phyloP scores from a whole-genome alignment of 225 moss, liverwort and hornwort genomes.

The Ulota crispa region DNA sequence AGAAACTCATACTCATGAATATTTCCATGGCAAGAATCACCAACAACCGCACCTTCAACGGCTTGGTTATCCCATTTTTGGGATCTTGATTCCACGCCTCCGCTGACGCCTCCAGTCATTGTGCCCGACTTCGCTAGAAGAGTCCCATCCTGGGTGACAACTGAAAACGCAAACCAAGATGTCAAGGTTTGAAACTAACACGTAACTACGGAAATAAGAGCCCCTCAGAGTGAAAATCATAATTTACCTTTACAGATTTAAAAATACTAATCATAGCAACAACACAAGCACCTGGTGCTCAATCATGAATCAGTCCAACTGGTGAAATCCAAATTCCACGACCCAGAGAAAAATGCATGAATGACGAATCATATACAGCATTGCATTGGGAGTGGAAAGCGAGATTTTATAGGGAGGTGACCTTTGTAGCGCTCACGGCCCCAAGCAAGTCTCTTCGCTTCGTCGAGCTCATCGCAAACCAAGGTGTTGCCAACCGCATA shows the following conservation, averaged over 20 bases:
- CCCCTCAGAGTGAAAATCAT: neutral
- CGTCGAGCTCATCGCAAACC: slow-evolving; percentile 72
- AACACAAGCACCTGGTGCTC: neutral
- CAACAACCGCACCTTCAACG: slow-evolving; percentile 62
- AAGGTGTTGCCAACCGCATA: slow-evolving; percentile 80
- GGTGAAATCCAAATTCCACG: neutral
- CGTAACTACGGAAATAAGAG: neutral
- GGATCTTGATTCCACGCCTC: slow-evolving; percentile 78
- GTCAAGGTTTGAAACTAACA: neutral
- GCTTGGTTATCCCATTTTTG: slow-evolving; percentile 89
- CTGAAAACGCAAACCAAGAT: slow-evolving; percentile 24
- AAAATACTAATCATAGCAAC: neutral
- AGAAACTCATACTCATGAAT: neutral
- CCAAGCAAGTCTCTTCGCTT: slow-evolving; percentile 77
- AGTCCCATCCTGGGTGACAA: slow-evolving; percentile 76
- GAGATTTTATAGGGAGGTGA: slow-evolving; percentile 2
- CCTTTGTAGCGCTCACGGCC: slow-evolving; percentile 79
- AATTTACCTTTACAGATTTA: neutral
- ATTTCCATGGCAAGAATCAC: neutral
- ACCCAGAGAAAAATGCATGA: neutral
- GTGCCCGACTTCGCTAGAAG: slow-evolving; percentile 74
- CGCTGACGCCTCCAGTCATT: slow-evolving; percentile 84
- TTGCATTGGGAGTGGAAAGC: neutral
- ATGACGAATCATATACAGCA: neutral
- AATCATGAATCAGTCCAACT: neutral